A percentile compares a stretch with the other conserved stretches of the same genome.
These are phyloP conservation scores for Blepharisma japonicum DNA, from an alignment of 73 alveolate species.

Conservation along the genomic window DNA sequence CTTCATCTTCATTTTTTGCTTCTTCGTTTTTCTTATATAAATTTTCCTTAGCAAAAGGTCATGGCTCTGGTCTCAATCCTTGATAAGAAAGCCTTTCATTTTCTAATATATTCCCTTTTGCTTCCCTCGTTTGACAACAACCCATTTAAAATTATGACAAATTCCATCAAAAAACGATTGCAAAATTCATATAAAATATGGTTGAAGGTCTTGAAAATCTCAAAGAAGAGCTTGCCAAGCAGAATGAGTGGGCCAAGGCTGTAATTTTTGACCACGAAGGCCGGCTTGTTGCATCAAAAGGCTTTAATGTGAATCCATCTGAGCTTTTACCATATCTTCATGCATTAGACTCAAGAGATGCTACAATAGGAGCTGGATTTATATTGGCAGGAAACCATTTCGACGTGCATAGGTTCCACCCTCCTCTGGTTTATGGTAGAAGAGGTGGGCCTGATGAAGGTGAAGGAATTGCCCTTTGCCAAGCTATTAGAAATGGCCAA, in stretches of 20 bases:
- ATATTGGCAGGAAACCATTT: constrained; percentile 68
- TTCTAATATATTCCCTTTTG: too few species aligned
- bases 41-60: too few species aligned
- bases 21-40: too few species aligned
- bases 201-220: too few species aligned
- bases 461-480: constrained; percentile 84
- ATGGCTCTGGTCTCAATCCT: too few species aligned
- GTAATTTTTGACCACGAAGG: constrained; percentile 46
- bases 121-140: too few species aligned
- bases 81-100: too few species aligned
- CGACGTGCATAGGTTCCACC: constrained; percentile 97
- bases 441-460: constrained; percentile 98
- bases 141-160: too few species aligned
- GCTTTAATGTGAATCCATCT: constrained; percentile 37
- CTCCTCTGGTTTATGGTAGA: constrained; percentile 96
- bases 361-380: constrained; percentile 56
- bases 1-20: constrained; percentile 31
- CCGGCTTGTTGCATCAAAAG: constrained; percentile 38
- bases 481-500: not conserved
- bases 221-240: not conserved
- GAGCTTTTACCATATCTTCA: constrained; percentile 44
- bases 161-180: too few species aligned
- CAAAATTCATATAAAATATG: too few species aligned
- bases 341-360: constrained; percentile 47
- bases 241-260: constrained; percentile 52